Evolutionary conservation across 371 early-diverging fungal species (phyloP).

Genomic region (Mortierella sp.): DNA sequence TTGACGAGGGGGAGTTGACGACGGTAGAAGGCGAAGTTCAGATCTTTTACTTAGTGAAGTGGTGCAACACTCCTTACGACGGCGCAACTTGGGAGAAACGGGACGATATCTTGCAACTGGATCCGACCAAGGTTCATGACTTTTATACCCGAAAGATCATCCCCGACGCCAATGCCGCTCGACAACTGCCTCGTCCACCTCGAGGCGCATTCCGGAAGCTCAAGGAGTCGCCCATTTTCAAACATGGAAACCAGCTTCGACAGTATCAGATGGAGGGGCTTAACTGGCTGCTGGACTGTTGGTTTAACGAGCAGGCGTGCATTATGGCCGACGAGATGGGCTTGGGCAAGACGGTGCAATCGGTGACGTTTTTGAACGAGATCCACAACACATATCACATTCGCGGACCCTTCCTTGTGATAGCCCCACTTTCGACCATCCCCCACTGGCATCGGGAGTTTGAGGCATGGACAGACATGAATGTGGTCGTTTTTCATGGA

Average conservation of each 20-base stretch:
- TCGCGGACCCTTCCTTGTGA: constrained; percentile 80
- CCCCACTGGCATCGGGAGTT: constrained; percentile 86
- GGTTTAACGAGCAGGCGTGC: constrained; percentile 71
- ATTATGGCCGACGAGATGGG: constrained; percentile 94
- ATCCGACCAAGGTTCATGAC: constrained; percentile 63
- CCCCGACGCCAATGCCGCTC: constrained; percentile 61
- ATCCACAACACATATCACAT: constrained; percentile 73
- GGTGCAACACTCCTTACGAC: constrained; percentile 94
- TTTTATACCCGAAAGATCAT: constrained; percentile 66
- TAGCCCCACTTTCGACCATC: constrained; percentile 85
- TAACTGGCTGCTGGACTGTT: constrained; percentile 83
- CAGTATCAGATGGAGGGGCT: constrained; percentile 82
- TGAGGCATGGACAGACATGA: constrained; percentile 81
- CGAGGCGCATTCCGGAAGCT: constrained; percentile 72
- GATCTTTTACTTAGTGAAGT: constrained; percentile 90
- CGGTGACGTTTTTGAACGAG: constrained; percentile 78
- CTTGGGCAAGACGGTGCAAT: constrained; percentile 89
- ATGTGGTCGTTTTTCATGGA: constrained; percentile 83
- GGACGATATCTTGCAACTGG: constrained; percentile 69
- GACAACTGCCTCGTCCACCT: constrained; percentile 67
- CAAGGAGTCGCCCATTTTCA: constrained; percentile 75
- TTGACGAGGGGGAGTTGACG: constrained; percentile 86
- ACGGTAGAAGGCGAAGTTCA: constrained; percentile 68
- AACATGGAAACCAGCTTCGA: constrained; percentile 79
- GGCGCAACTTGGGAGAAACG: constrained; percentile 89